Evolutionary conservation across 108 stramenopile genomes (phyloP).

Genomic region (Thalassiosira profunda): DNA sequence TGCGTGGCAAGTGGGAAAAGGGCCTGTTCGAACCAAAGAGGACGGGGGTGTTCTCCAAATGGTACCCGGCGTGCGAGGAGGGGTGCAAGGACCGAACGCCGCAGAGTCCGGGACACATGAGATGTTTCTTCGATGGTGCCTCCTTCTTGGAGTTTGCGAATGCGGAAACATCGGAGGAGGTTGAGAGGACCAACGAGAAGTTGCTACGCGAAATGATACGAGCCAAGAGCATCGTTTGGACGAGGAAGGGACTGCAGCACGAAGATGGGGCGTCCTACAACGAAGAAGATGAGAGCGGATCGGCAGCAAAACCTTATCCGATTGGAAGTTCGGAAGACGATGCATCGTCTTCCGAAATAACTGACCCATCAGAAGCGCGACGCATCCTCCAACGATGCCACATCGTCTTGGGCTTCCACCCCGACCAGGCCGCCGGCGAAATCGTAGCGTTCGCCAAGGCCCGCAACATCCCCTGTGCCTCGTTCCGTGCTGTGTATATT

Average conservation of each 20-base stretch:
- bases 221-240: slow-evolving; percentile 33
- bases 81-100: slow-evolving; percentile 27
- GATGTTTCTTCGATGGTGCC: slow-evolving; percentile 36
- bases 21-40: slow-evolving; percentile 44
- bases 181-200: background rate
- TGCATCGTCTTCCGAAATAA: background rate
- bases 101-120: slow-evolving; percentile 20
- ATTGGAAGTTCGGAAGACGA: background rate
- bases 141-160: slow-evolving; percentile 17
- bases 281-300: slow-evolving; percentile 7
- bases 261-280: slow-evolving; percentile 33
- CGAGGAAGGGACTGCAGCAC: slow-evolving; percentile 32
- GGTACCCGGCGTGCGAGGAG: slow-evolving; percentile 43
- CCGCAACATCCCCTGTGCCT: slow-evolving; percentile 41
- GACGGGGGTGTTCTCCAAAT: slow-evolving; percentile 40
- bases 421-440: slow-evolving; percentile 57
- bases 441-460: slow-evolving; percentile 46
- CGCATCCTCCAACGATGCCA: slow-evolving; percentile 15
- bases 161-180: background rate
- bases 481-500: slow-evolving; percentile 57
- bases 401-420: slow-evolving; percentile 53
- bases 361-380: slow-evolving; percentile 8
- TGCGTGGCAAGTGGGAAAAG: slow-evolving; percentile 21
- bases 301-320: background rate
- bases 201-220: slow-evolving; percentile 10